Evolutionary conservation across 1,284 basidiomycete species (phyloP).

Genomic region (Papiliotrema terrestris): DNA sequence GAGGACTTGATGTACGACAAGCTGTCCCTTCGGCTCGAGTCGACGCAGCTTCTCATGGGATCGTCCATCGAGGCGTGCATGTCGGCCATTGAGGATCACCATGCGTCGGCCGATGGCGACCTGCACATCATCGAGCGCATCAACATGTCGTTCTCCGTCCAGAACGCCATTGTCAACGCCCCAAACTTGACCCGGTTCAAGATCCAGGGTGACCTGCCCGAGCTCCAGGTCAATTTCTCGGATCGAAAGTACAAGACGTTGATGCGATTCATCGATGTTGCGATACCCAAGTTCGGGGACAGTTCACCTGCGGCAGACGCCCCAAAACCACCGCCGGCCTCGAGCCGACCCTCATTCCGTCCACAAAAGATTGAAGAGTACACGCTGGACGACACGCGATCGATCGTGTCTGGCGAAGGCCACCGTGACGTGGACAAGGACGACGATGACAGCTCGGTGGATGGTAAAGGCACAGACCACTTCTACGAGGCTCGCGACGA

Average conservation of each 20-base stretch:
- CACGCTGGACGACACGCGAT: constrained; percentile 59
- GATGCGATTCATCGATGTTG: constrained; percentile 88
- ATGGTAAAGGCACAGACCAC: constrained; percentile 50
- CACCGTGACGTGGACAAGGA: constrained; percentile 26
- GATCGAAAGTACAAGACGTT: constrained; percentile 93
- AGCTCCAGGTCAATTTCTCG: constrained; percentile 88
- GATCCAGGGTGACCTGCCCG: constrained; percentile 84
- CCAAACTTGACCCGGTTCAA: constrained; percentile 87
- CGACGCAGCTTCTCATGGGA: constrained; percentile 90
- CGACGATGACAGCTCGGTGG: constrained; percentile 3
- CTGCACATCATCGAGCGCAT: constrained; percentile 91
- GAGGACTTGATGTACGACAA: constrained; percentile 98
- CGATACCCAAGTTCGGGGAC: constrained; percentile 78
- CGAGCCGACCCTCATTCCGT: constrained; percentile 50
- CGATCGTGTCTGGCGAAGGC: constrained; percentile 24
- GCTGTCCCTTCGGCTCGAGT: constrained; percentile 76
- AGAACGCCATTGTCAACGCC: constrained; percentile 89
- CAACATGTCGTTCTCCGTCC: constrained; percentile 84
- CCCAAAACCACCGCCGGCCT: constrained; percentile 3
- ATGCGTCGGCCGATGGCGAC: constrained; percentile 53
- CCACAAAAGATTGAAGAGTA: constrained; percentile 58
- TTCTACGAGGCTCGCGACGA: constrained; percentile 76
- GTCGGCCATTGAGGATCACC: constrained; percentile 62
- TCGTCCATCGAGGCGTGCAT: constrained; percentile 78
- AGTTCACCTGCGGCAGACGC: constrained; percentile 22